A percentile compares a stretch with the other conserved stretches of the same genome.
Conservation (phyloP, 2,329 filamentous ascomycete species). For the Hortaea werneckii region DNA sequence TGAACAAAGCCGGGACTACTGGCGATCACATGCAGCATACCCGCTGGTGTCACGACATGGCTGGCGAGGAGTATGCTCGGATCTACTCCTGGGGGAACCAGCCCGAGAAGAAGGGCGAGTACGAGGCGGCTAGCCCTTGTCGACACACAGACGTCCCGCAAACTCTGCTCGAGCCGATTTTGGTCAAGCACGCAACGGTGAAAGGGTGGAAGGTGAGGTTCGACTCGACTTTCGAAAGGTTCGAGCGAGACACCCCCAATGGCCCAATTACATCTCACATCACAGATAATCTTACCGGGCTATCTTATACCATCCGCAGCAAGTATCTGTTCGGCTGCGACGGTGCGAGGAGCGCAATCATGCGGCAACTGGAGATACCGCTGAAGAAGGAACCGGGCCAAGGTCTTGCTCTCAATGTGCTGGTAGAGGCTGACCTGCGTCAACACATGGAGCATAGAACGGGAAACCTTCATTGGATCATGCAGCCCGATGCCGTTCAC, state of each 20-base stretch:
- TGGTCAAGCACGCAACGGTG: slow-evolving; percentile 28
- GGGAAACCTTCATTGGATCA: slow-evolving; percentile 52
- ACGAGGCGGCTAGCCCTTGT: slow-evolving; percentile 33
- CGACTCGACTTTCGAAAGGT: slow-evolving; percentile 27
- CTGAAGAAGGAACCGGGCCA: slow-evolving; percentile 34
- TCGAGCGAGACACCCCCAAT: slow-evolving; percentile 12
- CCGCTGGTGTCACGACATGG: slow-evolving; percentile 35
- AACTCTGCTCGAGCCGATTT: slow-evolving; percentile 34
- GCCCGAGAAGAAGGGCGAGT: slow-evolving; percentile 30
- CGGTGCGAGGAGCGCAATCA: slow-evolving; percentile 39
- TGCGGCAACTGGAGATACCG: slow-evolving; percentile 38
- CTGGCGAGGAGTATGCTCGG: slow-evolving; percentile 35
- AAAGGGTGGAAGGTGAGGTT: slow-evolving; percentile 33
- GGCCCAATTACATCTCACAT: slow-evolving; percentile 27
- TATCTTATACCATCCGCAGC: slow-evolving; percentile 39
- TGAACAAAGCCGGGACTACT: slow-evolving; percentile 22
- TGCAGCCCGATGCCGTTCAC: slow-evolving; percentile 42
- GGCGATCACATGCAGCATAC: slow-evolving; percentile 31
- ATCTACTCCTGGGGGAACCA: slow-evolving; percentile 36
- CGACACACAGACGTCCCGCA: slow-evolving; percentile 34
- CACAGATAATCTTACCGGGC: slow-evolving; percentile 26
- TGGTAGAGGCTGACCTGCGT: slow-evolving; percentile 41
- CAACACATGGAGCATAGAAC: slow-evolving; percentile 40
- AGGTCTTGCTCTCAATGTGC: slow-evolving; percentile 41
- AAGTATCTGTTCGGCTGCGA: slow-evolving; percentile 53